Base-by-base conservation (phyloP, 345 rosid genomes). In the Microcos paniculata region DNA sequence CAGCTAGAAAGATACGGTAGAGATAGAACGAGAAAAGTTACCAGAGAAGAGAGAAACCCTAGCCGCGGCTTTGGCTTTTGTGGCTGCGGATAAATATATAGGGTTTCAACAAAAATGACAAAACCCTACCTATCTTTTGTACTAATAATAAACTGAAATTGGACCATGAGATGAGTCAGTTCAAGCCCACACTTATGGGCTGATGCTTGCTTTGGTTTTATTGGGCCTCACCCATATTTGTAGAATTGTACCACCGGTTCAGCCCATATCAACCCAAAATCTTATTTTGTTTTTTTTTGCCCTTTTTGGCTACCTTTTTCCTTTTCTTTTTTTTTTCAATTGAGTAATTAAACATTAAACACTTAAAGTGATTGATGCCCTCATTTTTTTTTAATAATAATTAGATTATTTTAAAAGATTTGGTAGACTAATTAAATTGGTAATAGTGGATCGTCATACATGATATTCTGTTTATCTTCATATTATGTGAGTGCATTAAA, bases 1-100 rank as follows among this genome's bases (percentile, higher is more conserved):
- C 28, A 67, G 53, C 11, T 4, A 65, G 72, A 23, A 6, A 14
- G 14, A 10, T 3, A 9, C n/a, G n/a, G n/a, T n/a, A n/a, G n/a
- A n/a, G n/a, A n/a, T n/a, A n/a, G n/a, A 21, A 5, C 3, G 23
- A 46, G 40, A 7, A 15, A 4, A 19, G 4, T 21, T 51, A 70
- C 61, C 73, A 70, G 46, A 52, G 18, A 52, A 19, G 8, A 46
- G 33, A 23, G 30, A 51, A 70, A 51, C 73, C 73, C 61, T 70
- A 52, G 73, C 59, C 58, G 45, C 59, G 9, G 24, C 7, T 8
- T 8, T 46, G 56, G 9, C 0, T 5, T 31, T 69, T 4, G 59
- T 5, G 59, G 73, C 4, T 9, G 26, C 19, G 38, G 28, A 51
- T 8, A 69, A 31, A 24, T 51, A 69, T 51, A 69, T 30, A 19